A percentile compares a stretch with the other conserved stretches of the same genome.
These are phyloP conservation scores for Tephrocybe rancida DNA, from an alignment of 768 basidiomycete genomes.

Conservation along the genomic window DNA sequence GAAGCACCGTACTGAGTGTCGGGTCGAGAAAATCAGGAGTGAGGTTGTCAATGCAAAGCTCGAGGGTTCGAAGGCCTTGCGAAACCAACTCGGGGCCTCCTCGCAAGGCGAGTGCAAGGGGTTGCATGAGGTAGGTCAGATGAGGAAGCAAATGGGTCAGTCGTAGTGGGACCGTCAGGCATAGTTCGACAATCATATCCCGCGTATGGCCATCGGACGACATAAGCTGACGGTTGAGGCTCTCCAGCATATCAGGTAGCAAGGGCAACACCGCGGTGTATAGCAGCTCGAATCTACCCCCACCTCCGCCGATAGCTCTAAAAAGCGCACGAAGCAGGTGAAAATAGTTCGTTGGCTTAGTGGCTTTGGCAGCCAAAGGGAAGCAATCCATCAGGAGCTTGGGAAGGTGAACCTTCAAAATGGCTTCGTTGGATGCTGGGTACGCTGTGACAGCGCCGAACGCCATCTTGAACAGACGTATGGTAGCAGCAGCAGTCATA, in stretches of 20 bases:
- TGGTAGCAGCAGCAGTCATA: conserved; percentile 77
- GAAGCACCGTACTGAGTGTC: conserved; percentile 87
- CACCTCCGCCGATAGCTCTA: conserved; percentile 88
- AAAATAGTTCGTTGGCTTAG: conserved; percentile 91
- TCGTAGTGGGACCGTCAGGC: conserved; percentile 93
- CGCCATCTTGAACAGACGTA: conserved; percentile 94
- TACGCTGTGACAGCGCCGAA: conserved; percentile 83
- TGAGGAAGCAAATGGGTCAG: conserved; percentile 95
- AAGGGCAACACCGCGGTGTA: conserved; percentile 97
- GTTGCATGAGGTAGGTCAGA: conserved; percentile 94
- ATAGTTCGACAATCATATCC: conserved; percentile 96
- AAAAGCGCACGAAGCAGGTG: conserved; percentile 91
- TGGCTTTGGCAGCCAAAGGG: conserved; percentile 88
- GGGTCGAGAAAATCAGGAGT: conserved; percentile 98
- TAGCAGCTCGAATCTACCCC: conserved; percentile 89
- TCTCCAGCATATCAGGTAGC: conserved; percentile 96
- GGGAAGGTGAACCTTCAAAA: conserved; percentile 90
- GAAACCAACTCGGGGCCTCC: conserved; percentile 89
- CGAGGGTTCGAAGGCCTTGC: conserved; percentile 94
- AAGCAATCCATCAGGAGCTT: conserved; percentile 97
- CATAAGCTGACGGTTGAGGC: conserved; percentile 85
- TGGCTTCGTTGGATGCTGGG: conserved; percentile 81
- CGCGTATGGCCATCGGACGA: conserved; percentile 80
- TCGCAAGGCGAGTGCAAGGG: conserved; percentile 86
- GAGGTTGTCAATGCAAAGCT: conserved; percentile 98